phyloP scores from a whole-genome alignment of 2,329 filamentous ascomycete species.

The Elsinoe perseae region DNA sequence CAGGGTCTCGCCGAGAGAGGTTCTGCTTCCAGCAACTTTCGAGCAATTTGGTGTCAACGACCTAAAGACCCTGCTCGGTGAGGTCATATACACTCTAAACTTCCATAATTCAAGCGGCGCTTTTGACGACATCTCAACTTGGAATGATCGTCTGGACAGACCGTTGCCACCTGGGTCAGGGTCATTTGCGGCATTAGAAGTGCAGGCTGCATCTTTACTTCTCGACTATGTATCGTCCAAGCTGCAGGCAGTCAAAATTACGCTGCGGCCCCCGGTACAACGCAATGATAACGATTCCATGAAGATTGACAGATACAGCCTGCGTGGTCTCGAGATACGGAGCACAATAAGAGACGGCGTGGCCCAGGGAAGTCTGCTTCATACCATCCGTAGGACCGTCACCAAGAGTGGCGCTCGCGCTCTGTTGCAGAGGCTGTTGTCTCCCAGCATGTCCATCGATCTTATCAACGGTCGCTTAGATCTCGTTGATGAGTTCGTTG shows the following conservation, averaged over 20 bases:
- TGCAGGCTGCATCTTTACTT: conserved; percentile 69
- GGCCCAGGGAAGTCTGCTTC: conserved; percentile 75
- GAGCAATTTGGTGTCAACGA: conserved; percentile 39
- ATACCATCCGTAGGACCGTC: conserved; percentile 80
- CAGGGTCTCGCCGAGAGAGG: conserved; percentile 74
- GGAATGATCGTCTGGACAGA: conserved; percentile 70
- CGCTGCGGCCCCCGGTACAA: conserved; percentile 72
- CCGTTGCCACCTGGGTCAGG: conserved; percentile 50
- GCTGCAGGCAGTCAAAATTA: conserved; percentile 68
- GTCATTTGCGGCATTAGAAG: conserved; percentile 60
- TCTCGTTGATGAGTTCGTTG: conserved; percentile 67
- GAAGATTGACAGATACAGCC: conserved; percentile 84
- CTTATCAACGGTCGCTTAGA: conserved; percentile 74
- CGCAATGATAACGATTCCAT: conserved; percentile 70
- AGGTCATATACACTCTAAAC: conserved; percentile 59
- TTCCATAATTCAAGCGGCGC: conserved; percentile 49
- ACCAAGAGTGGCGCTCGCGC: conserved; percentile 86
- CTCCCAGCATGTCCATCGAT: conserved; percentile 78
- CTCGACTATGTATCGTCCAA: conserved; percentile 76
- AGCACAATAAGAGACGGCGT: conserved; percentile 73
- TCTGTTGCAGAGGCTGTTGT: conserved; percentile 73
- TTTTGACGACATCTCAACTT: conserved; percentile 49
- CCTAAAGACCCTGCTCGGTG: conserved; percentile 27
- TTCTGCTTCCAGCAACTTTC: conserved; percentile 58
- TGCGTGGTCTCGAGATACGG: conserved; percentile 82